These are phyloP conservation scores for Spathaspora girioi DNA, from an alignment of 805 yeast species.

Conservation along the genomic window DNA sequence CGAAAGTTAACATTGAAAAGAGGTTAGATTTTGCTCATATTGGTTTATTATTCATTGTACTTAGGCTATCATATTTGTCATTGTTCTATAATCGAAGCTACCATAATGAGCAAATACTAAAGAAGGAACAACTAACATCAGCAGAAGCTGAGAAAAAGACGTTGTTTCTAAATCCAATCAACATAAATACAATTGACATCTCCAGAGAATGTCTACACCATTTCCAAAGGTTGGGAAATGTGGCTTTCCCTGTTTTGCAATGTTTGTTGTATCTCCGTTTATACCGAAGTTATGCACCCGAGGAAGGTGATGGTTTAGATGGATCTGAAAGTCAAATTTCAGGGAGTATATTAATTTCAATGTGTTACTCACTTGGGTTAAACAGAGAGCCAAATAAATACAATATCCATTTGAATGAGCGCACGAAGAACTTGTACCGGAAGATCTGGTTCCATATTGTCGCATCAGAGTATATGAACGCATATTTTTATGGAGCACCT, in stretches of 20 bases:
- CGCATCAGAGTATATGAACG: constrained; percentile 37
- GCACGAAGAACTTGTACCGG: constrained; percentile 17
- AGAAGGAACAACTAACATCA: constrained; percentile 15
- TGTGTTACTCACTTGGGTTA: constrained; percentile 37
- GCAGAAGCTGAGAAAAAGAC: constrained; percentile 29
- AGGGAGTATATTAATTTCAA: constrained; percentile 26
- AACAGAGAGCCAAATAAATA: constrained; percentile 37
- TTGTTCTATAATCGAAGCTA: constrained; percentile 28
- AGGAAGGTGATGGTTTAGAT: constrained; percentile 40
- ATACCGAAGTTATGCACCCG: constrained; percentile 34
- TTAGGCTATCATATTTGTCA: constrained; percentile 42
- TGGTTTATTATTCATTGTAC: constrained; percentile 36
- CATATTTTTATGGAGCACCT: constrained; percentile 44
- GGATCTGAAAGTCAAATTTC: constrained; percentile 31
- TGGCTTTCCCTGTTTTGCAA: constrained; percentile 27
- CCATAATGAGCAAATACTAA: constrained; percentile 24
- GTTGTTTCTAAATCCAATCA: constrained; percentile 45
- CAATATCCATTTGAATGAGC: constrained; percentile 13
- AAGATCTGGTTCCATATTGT: constrained; percentile 26
- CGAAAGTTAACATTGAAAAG: constrained; percentile 25
- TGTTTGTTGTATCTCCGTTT: constrained; percentile 23
- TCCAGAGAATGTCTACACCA: constrained; percentile 56
- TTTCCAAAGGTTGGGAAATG: constrained; percentile 43
- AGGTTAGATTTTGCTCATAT: constrained; percentile 38
- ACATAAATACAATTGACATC: constrained; percentile 41